A percentile compares a stretch with the other conserved stretches of the same genome.
Conservation (phyloP, 495 filamentous ascomycete genomes). For the Talaromyces thailandensis region DNA sequence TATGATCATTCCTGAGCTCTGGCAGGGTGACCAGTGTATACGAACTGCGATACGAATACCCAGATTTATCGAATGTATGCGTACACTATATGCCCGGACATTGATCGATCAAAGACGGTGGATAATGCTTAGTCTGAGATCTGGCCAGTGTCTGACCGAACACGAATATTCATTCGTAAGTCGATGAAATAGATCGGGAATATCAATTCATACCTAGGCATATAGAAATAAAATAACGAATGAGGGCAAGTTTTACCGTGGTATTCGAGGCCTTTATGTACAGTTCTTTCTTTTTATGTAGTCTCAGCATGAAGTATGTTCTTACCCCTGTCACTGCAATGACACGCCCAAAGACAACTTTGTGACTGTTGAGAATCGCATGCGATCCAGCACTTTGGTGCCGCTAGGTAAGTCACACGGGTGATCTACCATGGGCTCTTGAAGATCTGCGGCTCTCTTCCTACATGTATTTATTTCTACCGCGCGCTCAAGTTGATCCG, state of each 20-base stretch:
- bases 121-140: neutral
- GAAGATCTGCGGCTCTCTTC: neutral
- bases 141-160: neutral
- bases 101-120: neutral
- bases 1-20: neutral
- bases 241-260: neutral
- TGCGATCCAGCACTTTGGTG: neutral
- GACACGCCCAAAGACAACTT: neutral
- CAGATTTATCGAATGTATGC: neutral
- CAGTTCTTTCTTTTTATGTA: neutral
- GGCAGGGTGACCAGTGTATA: neutral
- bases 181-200: neutral
- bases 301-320: neutral
- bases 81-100: neutral
- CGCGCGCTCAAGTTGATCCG: neutral
- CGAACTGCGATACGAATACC: neutral
- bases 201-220: neutral
- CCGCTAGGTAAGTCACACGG: neutral
- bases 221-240: neutral
- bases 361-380: neutral
- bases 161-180: neutral
- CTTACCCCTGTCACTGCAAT: neutral
- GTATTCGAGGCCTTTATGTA: neutral
- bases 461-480: too few species aligned
- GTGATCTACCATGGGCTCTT: neutral